Base-by-base conservation (phyloP, 2,329 filamentous ascomycete genomes). In the Ustilaginoidea virens region DNA sequence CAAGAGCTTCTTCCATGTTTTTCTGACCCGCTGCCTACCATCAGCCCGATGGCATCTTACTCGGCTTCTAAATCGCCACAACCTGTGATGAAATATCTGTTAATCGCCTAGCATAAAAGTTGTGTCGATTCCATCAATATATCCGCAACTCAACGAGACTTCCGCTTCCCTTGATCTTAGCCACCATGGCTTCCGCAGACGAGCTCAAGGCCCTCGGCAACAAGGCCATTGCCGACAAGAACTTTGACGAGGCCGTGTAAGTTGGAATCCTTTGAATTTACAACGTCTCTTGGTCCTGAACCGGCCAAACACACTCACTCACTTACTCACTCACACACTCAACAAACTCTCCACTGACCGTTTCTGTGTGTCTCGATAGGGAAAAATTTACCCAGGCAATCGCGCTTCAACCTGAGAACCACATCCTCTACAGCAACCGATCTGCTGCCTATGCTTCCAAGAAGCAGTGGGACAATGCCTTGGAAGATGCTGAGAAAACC, bases 131-230 rank as follows among this genome's bases (percentile, higher is more conserved):
- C 14, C 14, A 17, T 15, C 14, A 11, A 20, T 7, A 11, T 11
- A 7, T 20, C 7, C 11, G 7, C 19, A 7, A 7, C 7, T 20
- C 7, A 7, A 20, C 19, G 7, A 20, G n/a, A 16, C 24, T 29
- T 32, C 23, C 24, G 20, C 15, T 31, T 32, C 27, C 29, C 21
- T 24, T 33, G 27, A 23, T 20, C 26, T 33, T 26, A 25, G 14
- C 13, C 28, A 38, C 22, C 30, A 74, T 73, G 69, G 56, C 68
- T 45, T 67, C 66, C 36, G 71, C 70, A 43, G 73, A 77, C 55
- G 70, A 87, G 71, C 74, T 98, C 48, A 98, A 98, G 68, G 83
- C 86, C 48, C 79, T 90, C 53, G 90, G 87, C 65, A 98, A 98
- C 69, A 92, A 92, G 67, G 86, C 92, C 58, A 98, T 98, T 58